Evolutionary conservation across 805 yeast genomes (phyloP), one percentile per base, ranked within the genome.

Genomic region (Yarrowia sp.): DNA sequence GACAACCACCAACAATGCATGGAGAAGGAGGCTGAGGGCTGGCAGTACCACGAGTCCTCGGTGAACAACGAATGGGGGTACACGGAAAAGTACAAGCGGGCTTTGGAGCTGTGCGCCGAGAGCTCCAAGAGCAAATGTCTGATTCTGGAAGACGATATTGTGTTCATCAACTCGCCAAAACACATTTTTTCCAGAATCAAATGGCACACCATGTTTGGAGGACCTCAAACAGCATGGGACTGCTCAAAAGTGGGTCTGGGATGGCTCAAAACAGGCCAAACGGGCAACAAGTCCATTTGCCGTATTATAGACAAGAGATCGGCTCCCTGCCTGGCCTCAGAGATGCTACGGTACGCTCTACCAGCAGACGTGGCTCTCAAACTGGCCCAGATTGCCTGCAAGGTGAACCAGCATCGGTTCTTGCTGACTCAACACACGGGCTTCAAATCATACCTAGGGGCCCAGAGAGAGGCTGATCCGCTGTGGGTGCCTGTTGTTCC

Each of bases 241-340:
- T 71, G 73, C 50, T 71, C 73, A 14, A 71, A 71, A 35, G 38
- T 42, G 12, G 73, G 73, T 4, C 45, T 71, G 14, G 73, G 73
- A 10, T 71, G 72, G 69, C 22, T 71, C n/a, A 38, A 32, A 11
- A 68, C 73, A 8, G 66, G 65, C 15, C 69, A 69, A n/a, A 71
- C 73, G 7, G 73, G 73, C 5, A 71, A 71, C 45, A 71, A 71
- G 68, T 70, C 72, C 19, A 63, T 69, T 5, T 71, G 73, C 35
- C 40, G 73, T 14, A 67, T 71, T 35, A 42, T 71, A 16, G 70
- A 71, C 19, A 46, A 41, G 38, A 48, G 66, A 35, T 36, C 64
- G 3, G 67, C 73, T 1, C 52, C 53, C 4, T 71, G 73, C 19
- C 52, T 71, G 14, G 64, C 69, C 38, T 42, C 50, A 5, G 45